Conservation (phyloP, 2,329 filamentous ascomycete species). For the Aspergillus sp. region DNA sequence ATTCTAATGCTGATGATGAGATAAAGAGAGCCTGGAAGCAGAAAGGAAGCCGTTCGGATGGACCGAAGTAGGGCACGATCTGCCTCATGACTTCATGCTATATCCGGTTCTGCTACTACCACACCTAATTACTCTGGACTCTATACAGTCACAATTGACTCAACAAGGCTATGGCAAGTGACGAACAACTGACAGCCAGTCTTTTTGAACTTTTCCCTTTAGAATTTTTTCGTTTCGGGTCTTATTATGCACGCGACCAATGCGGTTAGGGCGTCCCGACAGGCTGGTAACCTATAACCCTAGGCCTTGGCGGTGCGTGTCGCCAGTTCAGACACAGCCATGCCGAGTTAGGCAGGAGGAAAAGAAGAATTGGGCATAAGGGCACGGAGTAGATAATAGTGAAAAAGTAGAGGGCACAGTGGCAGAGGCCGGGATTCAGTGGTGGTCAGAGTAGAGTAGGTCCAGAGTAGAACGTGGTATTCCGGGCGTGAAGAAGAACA, state of each 20-base stretch:
- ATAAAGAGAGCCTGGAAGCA: background rate
- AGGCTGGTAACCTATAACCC: conserved; percentile 17
- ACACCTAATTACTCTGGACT: too few species aligned
- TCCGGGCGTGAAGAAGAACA: too few species aligned
- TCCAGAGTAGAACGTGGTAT: too few species aligned
- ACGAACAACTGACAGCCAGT: too few species aligned
- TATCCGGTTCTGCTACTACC: too few species aligned
- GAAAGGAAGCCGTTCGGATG: too few species aligned
- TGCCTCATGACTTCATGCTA: too few species aligned
- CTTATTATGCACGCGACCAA: conserved; percentile 7
- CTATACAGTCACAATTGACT: too few species aligned
- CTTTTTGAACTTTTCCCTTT: background rate
- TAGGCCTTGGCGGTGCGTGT: conserved; percentile 23
- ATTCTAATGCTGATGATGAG: background rate
- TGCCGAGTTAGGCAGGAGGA: background rate
- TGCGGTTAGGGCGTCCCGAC: conserved; percentile 25
- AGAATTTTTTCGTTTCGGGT: too few species aligned
- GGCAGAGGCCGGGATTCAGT: background rate
- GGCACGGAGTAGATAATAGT: too few species aligned
- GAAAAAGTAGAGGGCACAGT: background rate
- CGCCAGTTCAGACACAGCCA: conserved; percentile 3
- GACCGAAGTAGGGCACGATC: too few species aligned
- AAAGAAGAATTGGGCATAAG: background rate
- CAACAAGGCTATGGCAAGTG: too few species aligned
- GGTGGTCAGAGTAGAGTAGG: background rate